Base-by-base conservation (phyloP, 108 stramenopile genomes). In the Cyclotella cryptica region DNA sequence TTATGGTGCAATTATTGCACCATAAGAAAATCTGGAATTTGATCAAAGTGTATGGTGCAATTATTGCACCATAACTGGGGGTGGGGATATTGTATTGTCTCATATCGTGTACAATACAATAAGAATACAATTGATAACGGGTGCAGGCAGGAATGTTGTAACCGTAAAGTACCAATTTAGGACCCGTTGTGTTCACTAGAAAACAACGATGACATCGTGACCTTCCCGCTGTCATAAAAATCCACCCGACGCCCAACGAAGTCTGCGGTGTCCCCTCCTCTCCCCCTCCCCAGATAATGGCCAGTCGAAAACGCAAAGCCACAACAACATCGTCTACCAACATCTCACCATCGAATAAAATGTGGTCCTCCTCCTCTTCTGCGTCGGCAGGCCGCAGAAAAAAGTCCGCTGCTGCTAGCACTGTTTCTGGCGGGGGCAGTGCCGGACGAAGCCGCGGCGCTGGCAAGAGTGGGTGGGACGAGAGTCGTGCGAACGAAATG, bases 401-500 rank as follows among this genome's bases (percentile, higher is more conserved):
- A 65, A 61, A 61, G 60, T 15, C 30, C 7, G 60, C 30, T 12
- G 7, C 60, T 12, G 3, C 60, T 30, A 7, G 3, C 14, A 12
- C 4, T 61, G 12, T 9, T 39, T 9, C 10, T 45, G 45, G 22
- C 66, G 26, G 18, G n/a, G 15, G 11, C 66, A 66, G 22, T 45
- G 26, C 43, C 44, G 15, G 11, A 11, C 3, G 47, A 15, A 28
- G 49, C 57, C 51, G 51, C 22, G 29, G 15, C 54, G 55, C 39
- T 26, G 52, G 39, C 13, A 42, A 42, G 44, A 24, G 51, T 28
- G 43, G 30, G 60, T 61, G 43, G 42, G 66, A 74, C 40, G 84
- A 82, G 28, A 61, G 35, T 27, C 27, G 26, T 27, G 81, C 75
- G 40, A 74, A 70, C 52, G 79, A 80, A 76, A 52, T 89, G 39